These are phyloP conservation scores for Tylopilus microsporus DNA, from an alignment of 1,284 basidiomycete genomes.

Conservation along the genomic window DNA sequence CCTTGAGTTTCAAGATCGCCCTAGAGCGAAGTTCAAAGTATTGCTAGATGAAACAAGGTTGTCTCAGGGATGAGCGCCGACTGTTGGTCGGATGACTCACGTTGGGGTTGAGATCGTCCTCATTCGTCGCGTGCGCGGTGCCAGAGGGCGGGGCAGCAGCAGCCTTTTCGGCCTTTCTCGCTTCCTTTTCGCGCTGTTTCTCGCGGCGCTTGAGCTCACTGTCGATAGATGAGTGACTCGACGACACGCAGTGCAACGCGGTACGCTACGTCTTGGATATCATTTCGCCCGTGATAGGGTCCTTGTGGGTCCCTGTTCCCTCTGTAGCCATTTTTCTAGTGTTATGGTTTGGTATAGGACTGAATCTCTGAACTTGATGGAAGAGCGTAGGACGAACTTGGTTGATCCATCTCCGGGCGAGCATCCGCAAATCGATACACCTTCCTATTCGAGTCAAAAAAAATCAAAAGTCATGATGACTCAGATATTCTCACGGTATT, in stretches of 20 bases:
- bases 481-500: slow-evolving; percentile 4
- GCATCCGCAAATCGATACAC: slow-evolving; percentile 28
- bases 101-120: slow-evolving; percentile 80
- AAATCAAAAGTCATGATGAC: slow-evolving; percentile 8
- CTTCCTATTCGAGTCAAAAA: slow-evolving; percentile 27
- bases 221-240: slow-evolving; percentile 18
- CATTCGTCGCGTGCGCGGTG: slow-evolving; percentile 45
- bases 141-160: slow-evolving; percentile 40
- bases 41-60: slow-evolving; percentile 57
- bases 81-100: slow-evolving; percentile 43
- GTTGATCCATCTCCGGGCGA: slow-evolving; percentile 22
- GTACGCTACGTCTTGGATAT: slow-evolving; percentile 84
- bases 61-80: neutral
- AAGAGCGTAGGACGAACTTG: slow-evolving; percentile 13
- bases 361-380: slow-evolving; percentile 1
- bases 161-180: slow-evolving; percentile 77
- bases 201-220: slow-evolving; percentile 91
- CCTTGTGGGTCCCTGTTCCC: slow-evolving; percentile 59
- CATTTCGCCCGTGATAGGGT: slow-evolving; percentile 89
- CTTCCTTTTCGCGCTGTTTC: slow-evolving; percentile 83
- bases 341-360: slow-evolving; percentile 3
- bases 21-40: slow-evolving; percentile 93
- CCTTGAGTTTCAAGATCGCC: slow-evolving; percentile 82
- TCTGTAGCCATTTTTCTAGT: slow-evolving; percentile 51
- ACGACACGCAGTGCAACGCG: slow-evolving; percentile 2